A percentile compares a stretch with the other conserved stretches of the same genome.
Evolutionary conservation across 805 yeast species (phyloP).

Genomic region (Ogataea glucozyma): DNA sequence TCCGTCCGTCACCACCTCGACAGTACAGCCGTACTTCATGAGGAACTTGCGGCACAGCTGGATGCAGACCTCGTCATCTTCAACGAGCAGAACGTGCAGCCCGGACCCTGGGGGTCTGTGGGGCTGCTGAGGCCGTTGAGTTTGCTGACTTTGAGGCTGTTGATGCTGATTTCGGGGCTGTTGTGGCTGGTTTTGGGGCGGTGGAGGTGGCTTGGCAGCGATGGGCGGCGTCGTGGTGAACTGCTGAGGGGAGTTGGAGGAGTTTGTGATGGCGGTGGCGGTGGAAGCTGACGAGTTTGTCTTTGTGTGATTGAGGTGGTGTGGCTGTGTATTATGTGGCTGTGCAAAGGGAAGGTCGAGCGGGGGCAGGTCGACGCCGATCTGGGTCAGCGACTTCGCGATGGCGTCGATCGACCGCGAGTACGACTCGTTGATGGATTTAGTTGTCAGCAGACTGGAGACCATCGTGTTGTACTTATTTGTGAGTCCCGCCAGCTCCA

Average conservation of each 20-base stretch:
- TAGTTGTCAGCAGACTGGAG: constrained; percentile 58
- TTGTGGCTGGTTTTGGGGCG: constrained; percentile 16
- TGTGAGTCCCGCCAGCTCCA: constrained; percentile 45
- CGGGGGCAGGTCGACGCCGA: constrained; percentile 70
- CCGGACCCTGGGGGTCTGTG: constrained; percentile 37
- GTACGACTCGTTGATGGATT: constrained; percentile 57
- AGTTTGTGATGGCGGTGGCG: constrained; percentile 7
- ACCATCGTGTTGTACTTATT: constrained; percentile 65
- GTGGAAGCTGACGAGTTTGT: constrained; percentile 10
- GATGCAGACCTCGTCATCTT: constrained; percentile 80
- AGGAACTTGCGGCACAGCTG: constrained; percentile 81
- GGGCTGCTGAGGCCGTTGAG: neutral
- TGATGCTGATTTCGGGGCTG: constrained; percentile 5
- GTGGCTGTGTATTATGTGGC: too few species aligned
- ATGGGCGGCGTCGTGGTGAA: constrained; percentile 9
- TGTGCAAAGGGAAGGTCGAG: constrained; percentile 51
- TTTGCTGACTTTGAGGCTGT: constrained; percentile 3
- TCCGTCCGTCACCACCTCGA: constrained; percentile 92
- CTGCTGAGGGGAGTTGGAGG: constrained; percentile 14
- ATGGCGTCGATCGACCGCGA: constrained; percentile 52
- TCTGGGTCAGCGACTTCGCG: constrained; percentile 48
- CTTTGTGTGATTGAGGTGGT: constrained; percentile 11
- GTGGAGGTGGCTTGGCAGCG: constrained; percentile 11
- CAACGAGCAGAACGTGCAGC: constrained; percentile 74
- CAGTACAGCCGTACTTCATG: constrained; percentile 86